Percentiles rank a stretch among this genome's conserved stretches.
These are phyloP conservation scores for Leccinum ponderosum DNA, from an alignment of 1,284 basidiomycete genomes.

Conservation along the genomic window DNA sequence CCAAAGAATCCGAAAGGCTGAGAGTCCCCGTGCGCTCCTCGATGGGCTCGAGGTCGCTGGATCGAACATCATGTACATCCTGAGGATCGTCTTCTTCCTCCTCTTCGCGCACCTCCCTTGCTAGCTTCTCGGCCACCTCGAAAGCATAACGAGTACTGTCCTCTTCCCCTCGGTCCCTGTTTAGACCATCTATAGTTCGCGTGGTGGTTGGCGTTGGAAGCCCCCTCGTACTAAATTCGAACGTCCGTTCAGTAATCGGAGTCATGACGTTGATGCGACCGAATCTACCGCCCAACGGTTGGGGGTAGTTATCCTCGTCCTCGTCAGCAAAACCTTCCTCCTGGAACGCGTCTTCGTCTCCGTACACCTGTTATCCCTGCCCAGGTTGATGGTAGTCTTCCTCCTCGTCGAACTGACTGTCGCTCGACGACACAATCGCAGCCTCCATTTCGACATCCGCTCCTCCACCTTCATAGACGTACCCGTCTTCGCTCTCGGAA, in stretches of 20 bases:
- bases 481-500: conserved; percentile 36
- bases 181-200: conserved; percentile 24
- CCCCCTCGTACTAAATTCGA: conserved; percentile 73
- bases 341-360: conserved; percentile 22
- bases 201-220: conserved; percentile 34
- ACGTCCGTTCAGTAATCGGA: conserved; percentile 91
- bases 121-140: conserved; percentile 52
- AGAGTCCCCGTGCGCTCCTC: conserved; percentile 62
- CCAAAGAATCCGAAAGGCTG: conserved; percentile 64
- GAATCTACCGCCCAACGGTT: conserved; percentile 70
- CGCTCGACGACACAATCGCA: conserved; percentile 35
- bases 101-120: conserved; percentile 48
- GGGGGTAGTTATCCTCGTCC: conserved; percentile 34
- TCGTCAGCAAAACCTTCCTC: conserved; percentile 33
- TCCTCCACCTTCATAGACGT: conserved; percentile 30
- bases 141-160: conserved; percentile 48
- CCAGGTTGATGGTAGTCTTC: conserved; percentile 31
- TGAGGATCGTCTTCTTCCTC: conserved; percentile 22
- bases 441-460: conserved; percentile 32
- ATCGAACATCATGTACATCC: conserved; percentile 29
- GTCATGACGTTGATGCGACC: conserved; percentile 89
- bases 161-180: conserved; percentile 23
- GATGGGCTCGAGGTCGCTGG: conserved; percentile 25
- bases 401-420: conserved; percentile 36
- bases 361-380: conserved; percentile 19